Base-by-base conservation (phyloP, 2,329 filamentous ascomycete species). In the Botrytis medusae region DNA sequence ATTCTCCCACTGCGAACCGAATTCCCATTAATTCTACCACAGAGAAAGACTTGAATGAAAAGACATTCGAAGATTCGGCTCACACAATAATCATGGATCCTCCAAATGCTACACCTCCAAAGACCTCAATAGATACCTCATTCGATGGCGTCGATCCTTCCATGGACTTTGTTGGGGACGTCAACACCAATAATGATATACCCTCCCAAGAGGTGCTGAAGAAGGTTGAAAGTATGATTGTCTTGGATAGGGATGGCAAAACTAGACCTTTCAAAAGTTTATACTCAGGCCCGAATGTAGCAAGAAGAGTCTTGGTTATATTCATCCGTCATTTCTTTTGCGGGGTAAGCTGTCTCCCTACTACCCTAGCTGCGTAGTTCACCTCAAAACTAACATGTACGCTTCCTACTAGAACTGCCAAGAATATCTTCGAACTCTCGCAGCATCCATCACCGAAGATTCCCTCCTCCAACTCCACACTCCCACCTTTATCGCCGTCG, bases 121-220 rank as follows among this genome's bases (percentile, higher is more conserved):
- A 72, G 54, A 46, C 65, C 34, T 74, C 73, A 4, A 74, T 73
- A 32, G 74, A 77, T 51, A 73, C 76, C 54, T 73, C 37, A 25
- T 32, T 64, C 18, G 37, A 76, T 25, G 32, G n/a, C 34, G 64
- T 77, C 48, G 77, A 77, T 67, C 71, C 72, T n/a, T 74, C 84
- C 2, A 80, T 80, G 42, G 88, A 91, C 77, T 90, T 90, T 78
- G 83, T 85, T 16, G 88, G 88, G 75, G 84, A 88, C 69, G 82
- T 90, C 25, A 81, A 84, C 67, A 89, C 86, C 18, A 87, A 85
- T 79, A 85, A 91, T 78, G 84, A 86, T 54, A 78, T 90, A 3
- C 89, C 89, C 0, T 83, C 86, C 0, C 77, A 80, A 32, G 83
- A 85, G 72, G 84, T 83, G 5, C 80, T 91, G 40, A 83, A 82